Percentiles rank a stretch among this genome's conserved stretches.
These are phyloP conservation scores for Phytopythium sindhum DNA, from an alignment of 352 stramenopile genomes.

Conservation along the genomic window DNA sequence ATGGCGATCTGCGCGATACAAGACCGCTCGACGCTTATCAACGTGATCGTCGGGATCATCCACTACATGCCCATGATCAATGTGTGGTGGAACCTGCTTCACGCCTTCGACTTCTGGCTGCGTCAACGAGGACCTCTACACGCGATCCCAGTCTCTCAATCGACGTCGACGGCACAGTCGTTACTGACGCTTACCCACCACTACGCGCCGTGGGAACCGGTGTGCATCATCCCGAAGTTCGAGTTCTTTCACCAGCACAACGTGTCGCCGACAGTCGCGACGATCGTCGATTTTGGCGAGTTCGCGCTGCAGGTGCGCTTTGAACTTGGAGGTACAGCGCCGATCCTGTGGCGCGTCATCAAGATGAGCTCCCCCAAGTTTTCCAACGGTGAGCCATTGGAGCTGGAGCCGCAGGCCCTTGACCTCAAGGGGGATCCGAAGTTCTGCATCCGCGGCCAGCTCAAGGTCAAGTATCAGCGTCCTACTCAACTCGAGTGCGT, in stretches of 20 bases:
- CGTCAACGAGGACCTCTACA: constrained; percentile 8
- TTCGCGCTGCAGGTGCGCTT: constrained; percentile 48
- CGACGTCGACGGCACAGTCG: constrained; percentile 19
- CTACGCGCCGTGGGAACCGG: constrained; percentile 41
- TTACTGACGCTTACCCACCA: constrained; percentile 41
- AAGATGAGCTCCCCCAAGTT: constrained; percentile 17
- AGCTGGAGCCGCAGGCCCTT: constrained; percentile 4
- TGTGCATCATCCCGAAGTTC: constrained; percentile 4
- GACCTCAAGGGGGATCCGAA: constrained; percentile 19
- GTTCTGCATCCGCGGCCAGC: constrained; percentile 35
- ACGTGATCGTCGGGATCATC: constrained; percentile 35
- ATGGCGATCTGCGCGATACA: constrained; percentile 27
- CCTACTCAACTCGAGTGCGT: constrained; percentile 9
- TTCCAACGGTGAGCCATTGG: constrained; percentile 9
- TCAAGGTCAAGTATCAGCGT: constrained; percentile 34
- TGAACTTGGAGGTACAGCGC: constrained; percentile 23
- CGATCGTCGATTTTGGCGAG: constrained; percentile 28
- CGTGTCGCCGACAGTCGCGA: constrained; percentile 5
- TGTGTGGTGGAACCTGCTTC: constrained; percentile 49
- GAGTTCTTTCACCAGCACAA: constrained; percentile 3
- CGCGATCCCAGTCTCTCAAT: constrained; percentile 12
- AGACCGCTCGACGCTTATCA: constrained; percentile 33
- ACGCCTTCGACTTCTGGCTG: constrained; percentile 38
- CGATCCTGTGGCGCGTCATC: constrained; percentile 52
- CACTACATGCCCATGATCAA: constrained; percentile 37